Percentiles rank a stretch among this genome's conserved stretches.
Conservation (phyloP, 164 flowering plant genomes). For the Vitis cinerea region DNA sequence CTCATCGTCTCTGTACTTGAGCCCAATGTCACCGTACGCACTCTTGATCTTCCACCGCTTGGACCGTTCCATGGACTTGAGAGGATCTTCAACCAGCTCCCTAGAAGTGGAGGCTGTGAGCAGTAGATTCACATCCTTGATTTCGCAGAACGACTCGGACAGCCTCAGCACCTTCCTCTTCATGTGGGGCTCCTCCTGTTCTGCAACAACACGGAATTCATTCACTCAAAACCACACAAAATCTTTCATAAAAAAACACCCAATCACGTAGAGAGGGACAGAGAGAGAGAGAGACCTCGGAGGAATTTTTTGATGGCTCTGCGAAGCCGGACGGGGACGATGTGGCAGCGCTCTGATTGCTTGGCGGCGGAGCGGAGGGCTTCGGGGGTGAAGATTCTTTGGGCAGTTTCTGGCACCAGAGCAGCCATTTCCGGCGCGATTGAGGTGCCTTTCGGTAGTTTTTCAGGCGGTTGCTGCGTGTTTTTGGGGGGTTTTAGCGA, state of each 20-base stretch:
- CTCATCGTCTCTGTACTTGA: slow-evolving; percentile 73
- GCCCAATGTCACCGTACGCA: slow-evolving; percentile 78
- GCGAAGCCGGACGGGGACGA: slow-evolving; percentile 79
- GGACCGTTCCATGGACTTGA: slow-evolving; percentile 48
- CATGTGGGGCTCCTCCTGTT: slow-evolving; percentile 70
- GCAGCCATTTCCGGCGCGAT: slow-evolving; percentile 43
- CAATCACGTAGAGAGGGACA: neutral
- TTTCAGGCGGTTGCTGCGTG: neutral
- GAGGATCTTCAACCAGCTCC: slow-evolving; percentile 77
- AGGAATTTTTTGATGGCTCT: slow-evolving; percentile 76
- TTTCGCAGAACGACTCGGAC: slow-evolving; percentile 61
- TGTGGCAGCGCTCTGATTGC: slow-evolving; percentile 59
- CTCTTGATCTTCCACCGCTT: slow-evolving; percentile 86
- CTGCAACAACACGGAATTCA: slow-evolving; percentile 31
- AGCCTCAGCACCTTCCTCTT: slow-evolving; percentile 75
- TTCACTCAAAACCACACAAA: neutral
- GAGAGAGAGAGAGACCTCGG: slow-evolving; percentile 43
- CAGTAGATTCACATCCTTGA: slow-evolving; percentile 58
- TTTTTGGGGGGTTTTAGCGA: no score
- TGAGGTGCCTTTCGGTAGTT: slow-evolving; percentile 9
- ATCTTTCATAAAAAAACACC: neutral
- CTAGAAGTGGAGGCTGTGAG: slow-evolving; percentile 48
- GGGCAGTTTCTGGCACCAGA: slow-evolving; percentile 47
- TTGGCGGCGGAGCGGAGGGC: slow-evolving; percentile 71
- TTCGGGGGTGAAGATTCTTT: slow-evolving; percentile 68